Evolutionary conservation across 495 filamentous ascomycete species (phyloP).

Genomic region (Daldinia caldariorum): DNA sequence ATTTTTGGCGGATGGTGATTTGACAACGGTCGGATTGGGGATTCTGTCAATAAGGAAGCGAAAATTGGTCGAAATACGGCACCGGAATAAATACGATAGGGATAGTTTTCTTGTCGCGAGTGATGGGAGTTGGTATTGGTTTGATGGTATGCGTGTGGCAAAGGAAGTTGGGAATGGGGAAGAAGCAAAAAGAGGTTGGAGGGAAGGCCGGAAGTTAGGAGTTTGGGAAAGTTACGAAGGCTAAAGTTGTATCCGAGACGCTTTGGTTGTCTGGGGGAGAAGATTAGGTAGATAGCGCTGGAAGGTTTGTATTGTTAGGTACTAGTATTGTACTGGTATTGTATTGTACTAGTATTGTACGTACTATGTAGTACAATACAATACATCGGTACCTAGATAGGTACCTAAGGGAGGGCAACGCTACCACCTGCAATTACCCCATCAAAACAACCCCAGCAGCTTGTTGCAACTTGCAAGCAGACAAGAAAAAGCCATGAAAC

Average conservation of each 20-base stretch:
- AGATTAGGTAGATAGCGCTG: background rate
- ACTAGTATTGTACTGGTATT: too few species aligned
- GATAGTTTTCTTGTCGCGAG: constrained; percentile 21
- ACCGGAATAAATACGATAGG: constrained; percentile 27
- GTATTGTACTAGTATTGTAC: too few species aligned
- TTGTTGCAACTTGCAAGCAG: too few species aligned
- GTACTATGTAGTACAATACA: too few species aligned
- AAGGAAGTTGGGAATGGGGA: constrained; percentile 22
- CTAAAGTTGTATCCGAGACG: constrained; percentile 44
- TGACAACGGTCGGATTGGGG: constrained; percentile 31
- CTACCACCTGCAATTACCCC: background rate
- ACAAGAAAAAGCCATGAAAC: background rate
- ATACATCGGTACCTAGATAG: constrained; percentile 15
- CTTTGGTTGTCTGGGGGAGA: constrained; percentile 33
- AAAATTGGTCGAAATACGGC: constrained; percentile 9
- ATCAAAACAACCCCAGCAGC: constrained; percentile 2
- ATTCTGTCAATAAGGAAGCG: constrained; percentile 12
- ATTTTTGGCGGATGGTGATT: constrained; percentile 58
- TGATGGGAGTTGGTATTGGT: constrained; percentile 24
- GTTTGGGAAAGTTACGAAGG: constrained; percentile 39
- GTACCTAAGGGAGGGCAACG: background rate
- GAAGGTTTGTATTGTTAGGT: background rate
- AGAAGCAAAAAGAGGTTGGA: constrained; percentile 38
- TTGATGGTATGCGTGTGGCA: constrained; percentile 39
- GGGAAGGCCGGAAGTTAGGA: constrained; percentile 39